These are phyloP conservation scores for Kitagawia praeruptora DNA, from an alignment of 129 eudicot species.

Conservation along the genomic window DNA sequence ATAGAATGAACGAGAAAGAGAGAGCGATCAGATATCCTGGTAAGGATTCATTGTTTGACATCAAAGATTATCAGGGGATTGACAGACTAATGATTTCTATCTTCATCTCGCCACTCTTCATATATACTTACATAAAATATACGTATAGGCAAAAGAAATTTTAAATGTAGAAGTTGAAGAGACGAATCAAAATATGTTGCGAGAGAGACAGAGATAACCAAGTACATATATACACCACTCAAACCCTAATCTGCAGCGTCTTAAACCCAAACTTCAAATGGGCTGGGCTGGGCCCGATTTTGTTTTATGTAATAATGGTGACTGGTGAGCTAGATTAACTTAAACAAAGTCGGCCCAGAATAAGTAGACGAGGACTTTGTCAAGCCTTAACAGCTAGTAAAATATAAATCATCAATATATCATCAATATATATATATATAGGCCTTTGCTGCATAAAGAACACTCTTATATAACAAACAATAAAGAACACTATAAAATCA, in stretches of 20 bases:
- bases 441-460: too few relatives aligned
- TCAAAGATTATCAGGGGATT: conserved; percentile 45
- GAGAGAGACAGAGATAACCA: neutral
- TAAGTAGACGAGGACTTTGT: too few relatives aligned
- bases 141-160: too few relatives aligned
- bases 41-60: conserved; percentile 41
- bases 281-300: neutral
- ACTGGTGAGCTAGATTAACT: neutral
- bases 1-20: neutral
- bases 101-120: conserved; percentile 47
- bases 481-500: too few relatives aligned
- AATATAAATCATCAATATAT: too few relatives aligned
- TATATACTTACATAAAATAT: too few relatives aligned
- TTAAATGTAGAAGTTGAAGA: neutral
- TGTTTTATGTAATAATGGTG: neutral
- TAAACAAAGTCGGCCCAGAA: neutral
- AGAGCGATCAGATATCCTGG: conserved; percentile 51
- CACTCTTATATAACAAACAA: too few relatives aligned
- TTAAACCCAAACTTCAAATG: neutral
- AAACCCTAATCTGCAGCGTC: neutral
- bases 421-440: too few relatives aligned
- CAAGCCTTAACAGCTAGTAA: too few relatives aligned
- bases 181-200: neutral
- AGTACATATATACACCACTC: neutral
- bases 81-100: conserved; percentile 52